Base-by-base conservation (phyloP, 768 basidiomycete species). In the Gymnopilus junonius region DNA sequence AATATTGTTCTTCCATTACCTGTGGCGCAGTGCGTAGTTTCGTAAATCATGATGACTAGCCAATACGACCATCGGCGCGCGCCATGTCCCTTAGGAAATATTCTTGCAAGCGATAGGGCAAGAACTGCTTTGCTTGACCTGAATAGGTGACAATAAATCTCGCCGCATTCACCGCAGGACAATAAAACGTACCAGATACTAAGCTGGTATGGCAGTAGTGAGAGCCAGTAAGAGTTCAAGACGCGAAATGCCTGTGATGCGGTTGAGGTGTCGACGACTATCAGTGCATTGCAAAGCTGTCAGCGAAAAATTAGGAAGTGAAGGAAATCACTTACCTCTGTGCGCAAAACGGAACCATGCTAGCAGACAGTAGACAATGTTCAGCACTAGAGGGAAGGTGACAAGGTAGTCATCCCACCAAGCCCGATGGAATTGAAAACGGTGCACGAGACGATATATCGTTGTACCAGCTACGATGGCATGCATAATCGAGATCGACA, bases 391-490 rank as follows among this genome's bases (percentile, higher is more conserved):
- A 14, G 70, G 59, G 8, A 69, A 21, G 27, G 62, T 51, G 0
- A 67, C 68, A 31, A 70, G 55, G 12, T 68, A 65, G 40, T 74
- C 73, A 46, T 74, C 73, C 70, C 70, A 73, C 66, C 71, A 72
- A 10, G 67, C 56, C 31, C 56, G 57, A 11, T 59, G 65, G 14
- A 51, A 42, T 4, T 64, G 63, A 53, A 57, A 69, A 1, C 73
- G 69, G 21, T 66, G 61, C 10, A 45, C 27, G 6, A 73, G 37
- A 20, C 73, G 65, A 61, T 66, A 67, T 29, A 61, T n/a, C 8
- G 65, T 67, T 29, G 66, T 62, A 7, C 51, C 25, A 31, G 67
- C 67, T 1, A 67, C 69, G 21, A 70, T 1, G n/a, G 55, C 34
- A 42, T 73, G 72, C 25, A 69, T 37, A 7, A 67, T 12, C 11